Conservation (phyloP, 2,329 filamentous ascomycete species). For the Periconia digitata region DNA sequence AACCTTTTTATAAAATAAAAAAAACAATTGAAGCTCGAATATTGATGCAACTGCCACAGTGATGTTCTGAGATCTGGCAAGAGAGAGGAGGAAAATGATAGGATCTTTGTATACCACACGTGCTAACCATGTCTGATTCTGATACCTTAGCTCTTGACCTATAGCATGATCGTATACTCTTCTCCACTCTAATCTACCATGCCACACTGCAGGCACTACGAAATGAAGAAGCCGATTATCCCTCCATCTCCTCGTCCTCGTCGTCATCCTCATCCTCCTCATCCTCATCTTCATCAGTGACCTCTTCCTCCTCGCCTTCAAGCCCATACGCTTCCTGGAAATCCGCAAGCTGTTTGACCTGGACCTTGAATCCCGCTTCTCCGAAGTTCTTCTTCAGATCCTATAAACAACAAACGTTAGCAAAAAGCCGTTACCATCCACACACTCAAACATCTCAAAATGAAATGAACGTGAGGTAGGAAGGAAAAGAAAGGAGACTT, state of each 20-base stretch:
- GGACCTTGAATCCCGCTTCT: slow-evolving; percentile 74
- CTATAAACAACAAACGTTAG: slow-evolving; percentile 49
- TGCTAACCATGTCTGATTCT: too few relatives aligned
- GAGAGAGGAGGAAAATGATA: too few relatives aligned
- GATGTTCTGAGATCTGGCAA: too few relatives aligned
- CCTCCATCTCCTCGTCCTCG: slow-evolving; percentile 29
- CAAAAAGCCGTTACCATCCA: slow-evolving; percentile 1
- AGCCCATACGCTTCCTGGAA: slow-evolving; percentile 93
- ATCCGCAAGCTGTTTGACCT: slow-evolving; percentile 71
- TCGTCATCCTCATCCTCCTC: slow-evolving; percentile 55
- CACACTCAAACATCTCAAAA: too few relatives aligned
- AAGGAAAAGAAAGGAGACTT: slow-evolving; percentile 42
- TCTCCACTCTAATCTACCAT: too few relatives aligned
- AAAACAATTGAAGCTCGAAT: too few relatives aligned
- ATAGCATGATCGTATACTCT: neutral
- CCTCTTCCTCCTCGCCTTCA: slow-evolving; percentile 62
- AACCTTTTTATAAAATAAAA: too few relatives aligned
- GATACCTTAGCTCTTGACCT: too few relatives aligned
- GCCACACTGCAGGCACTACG: too few relatives aligned
- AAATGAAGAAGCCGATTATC: slow-evolving; percentile 9
- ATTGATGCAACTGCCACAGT: too few relatives aligned
- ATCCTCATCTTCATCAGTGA: slow-evolving; percentile 61
- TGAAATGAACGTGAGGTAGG: too few relatives aligned
- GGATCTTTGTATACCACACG: too few relatives aligned
- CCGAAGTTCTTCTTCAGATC: slow-evolving; percentile 74